These are phyloP conservation scores for Diaporthe australafricana DNA, from an alignment of 2,329 filamentous ascomycete genomes.

Conservation along the genomic window DNA sequence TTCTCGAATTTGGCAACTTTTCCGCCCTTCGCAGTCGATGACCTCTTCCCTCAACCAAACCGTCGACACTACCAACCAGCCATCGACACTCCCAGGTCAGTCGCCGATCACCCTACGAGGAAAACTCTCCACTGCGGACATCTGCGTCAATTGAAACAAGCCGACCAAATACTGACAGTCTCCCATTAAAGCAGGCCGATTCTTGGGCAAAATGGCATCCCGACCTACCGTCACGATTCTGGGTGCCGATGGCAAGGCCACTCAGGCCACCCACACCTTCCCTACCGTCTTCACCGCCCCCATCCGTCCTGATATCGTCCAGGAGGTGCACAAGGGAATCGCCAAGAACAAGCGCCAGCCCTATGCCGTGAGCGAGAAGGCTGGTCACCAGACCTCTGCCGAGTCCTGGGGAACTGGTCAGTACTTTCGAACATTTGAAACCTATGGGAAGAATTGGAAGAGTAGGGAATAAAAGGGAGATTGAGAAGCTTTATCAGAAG, in stretches of 20 bases:
- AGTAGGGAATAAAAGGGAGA: background rate
- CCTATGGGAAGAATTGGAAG: background rate
- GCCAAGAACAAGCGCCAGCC: constrained; percentile 99
- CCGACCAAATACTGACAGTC: constrained; percentile 30
- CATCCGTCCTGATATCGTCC: constrained; percentile 99
- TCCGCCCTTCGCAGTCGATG: constrained; percentile 2
- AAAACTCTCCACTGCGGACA: background rate
- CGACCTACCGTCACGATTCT: constrained; percentile 98
- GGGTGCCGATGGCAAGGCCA: constrained; percentile 93
- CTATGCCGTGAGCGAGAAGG: constrained; percentile 99
- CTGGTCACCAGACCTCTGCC: constrained; percentile 99
- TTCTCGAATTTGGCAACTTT: constrained; percentile 32
- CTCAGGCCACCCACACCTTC: constrained; percentile 89
- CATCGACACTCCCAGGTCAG: constrained; percentile 29
- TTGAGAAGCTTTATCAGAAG: background rate
- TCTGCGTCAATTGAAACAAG: background rate
- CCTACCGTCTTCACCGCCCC: constrained; percentile 97
- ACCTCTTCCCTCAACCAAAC: constrained; percentile 28
- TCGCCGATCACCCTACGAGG: background rate
- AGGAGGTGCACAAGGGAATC: constrained; percentile 98
- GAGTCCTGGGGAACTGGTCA: constrained; percentile 99
- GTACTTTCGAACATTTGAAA: constrained; percentile 52
- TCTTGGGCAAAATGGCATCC: constrained; percentile 80
- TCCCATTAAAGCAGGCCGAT: constrained; percentile 37
- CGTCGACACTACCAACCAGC: constrained; percentile 33